phyloP scores from a whole-genome alignment of 305 asterid species.

The Ilex paraguariensis region DNA sequence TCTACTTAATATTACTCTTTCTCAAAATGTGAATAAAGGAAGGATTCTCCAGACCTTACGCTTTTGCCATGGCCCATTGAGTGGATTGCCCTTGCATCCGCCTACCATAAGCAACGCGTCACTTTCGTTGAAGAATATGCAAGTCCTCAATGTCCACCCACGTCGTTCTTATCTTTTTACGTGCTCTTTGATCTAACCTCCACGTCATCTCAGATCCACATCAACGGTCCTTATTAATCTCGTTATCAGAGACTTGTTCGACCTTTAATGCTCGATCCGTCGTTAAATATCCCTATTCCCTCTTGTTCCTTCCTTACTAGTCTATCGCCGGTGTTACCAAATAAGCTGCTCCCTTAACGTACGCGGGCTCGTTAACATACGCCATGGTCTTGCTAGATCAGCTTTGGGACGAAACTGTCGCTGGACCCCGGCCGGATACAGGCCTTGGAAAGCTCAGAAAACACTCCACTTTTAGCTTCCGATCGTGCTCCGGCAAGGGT shows the following conservation, averaged over 20 bases:
- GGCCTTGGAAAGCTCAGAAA: slow-evolving; percentile 94
- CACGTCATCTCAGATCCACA: slow-evolving; percentile 29
- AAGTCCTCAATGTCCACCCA: neutral
- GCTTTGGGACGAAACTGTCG: slow-evolving; percentile 87
- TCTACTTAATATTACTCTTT: too few relatives aligned
- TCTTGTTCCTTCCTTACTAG: neutral
- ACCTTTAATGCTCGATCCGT: slow-evolving; percentile 23
- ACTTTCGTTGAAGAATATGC: too few relatives aligned
- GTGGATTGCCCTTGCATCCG: too few relatives aligned
- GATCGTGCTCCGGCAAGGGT: slow-evolving; percentile 72
- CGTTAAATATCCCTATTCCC: slow-evolving; percentile 37
- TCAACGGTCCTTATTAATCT: slow-evolving; percentile 37
- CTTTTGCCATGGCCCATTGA: too few relatives aligned
- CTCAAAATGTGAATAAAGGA: too few relatives aligned
- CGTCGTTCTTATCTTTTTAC: slow-evolving; percentile 54
- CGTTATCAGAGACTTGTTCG: slow-evolving; percentile 24
- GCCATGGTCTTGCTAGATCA: slow-evolving; percentile 69
- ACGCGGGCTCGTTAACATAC: slow-evolving; percentile 2
- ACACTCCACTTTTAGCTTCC: slow-evolving; percentile 49
- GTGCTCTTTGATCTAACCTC: slow-evolving; percentile 36
- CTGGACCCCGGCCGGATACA: slow-evolving; percentile 85
- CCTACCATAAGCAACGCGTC: too few relatives aligned
- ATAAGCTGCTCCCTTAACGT: neutral
- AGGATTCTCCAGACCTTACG: too few relatives aligned
- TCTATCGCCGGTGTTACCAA: neutral